Evolutionary conservation across 169 alveolate genomes (phyloP).

Genomic region (Eimeria acervulina): DNA sequence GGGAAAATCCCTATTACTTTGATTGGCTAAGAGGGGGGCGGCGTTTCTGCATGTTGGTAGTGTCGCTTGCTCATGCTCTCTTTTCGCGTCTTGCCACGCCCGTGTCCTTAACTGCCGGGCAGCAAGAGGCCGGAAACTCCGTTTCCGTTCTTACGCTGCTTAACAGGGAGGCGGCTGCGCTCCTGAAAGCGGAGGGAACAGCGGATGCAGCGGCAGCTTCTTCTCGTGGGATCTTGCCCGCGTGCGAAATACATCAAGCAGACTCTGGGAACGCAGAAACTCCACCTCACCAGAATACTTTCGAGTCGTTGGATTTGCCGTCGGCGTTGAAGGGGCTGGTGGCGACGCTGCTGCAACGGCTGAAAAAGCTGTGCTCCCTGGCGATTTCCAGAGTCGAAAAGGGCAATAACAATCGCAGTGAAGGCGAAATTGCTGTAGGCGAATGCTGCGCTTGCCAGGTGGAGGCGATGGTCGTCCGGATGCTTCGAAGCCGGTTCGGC

Average conservation of each 20-base stretch:
- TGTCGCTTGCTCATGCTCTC: constrained; percentile 69
- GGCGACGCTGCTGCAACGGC: constrained; percentile 56
- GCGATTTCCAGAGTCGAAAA: not conserved
- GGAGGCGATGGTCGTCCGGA: constrained; percentile 74
- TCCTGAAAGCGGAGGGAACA: constrained; percentile 28
- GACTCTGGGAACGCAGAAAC: not conserved
- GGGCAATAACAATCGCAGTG: constrained; percentile 1
- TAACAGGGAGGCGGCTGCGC: constrained; percentile 48
- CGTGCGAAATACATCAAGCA: constrained; percentile 42
- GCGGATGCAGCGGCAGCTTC: constrained; percentile 3
- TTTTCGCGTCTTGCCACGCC: constrained; percentile 75
- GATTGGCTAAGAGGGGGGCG: constrained; percentile 72
- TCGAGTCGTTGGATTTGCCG: constrained; percentile 61
- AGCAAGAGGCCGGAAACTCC: constrained; percentile 9
- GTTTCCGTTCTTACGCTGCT: constrained; percentile 69
- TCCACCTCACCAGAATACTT: constrained; percentile 38
- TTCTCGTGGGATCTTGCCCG: not conserved
- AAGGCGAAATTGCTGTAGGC: constrained; percentile 42
- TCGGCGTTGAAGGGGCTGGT: constrained; percentile 66
- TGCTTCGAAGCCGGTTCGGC: constrained; percentile 70
- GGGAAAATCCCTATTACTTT: constrained; percentile 73
- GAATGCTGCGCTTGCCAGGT: constrained; percentile 74
- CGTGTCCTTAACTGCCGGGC: constrained; percentile 57
- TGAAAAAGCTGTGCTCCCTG: constrained; percentile 39
- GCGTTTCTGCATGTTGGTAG: constrained; percentile 69